These are phyloP conservation scores for Agarophyton chilense DNA, from an alignment of 23 red algal species.

Conservation along the genomic window DNA sequence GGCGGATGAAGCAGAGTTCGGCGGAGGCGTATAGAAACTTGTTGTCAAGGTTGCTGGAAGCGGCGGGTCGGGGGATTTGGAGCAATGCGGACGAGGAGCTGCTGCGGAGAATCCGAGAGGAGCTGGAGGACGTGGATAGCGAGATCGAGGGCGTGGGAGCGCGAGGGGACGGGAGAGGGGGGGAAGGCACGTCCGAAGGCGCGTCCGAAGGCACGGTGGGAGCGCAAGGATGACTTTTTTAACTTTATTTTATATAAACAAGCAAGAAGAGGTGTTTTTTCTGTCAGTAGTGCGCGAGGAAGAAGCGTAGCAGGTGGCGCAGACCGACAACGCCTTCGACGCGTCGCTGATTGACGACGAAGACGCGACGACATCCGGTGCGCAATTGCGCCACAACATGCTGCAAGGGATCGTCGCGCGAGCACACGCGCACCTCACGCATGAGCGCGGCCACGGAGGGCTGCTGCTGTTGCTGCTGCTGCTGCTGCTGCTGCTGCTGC, in stretches of 20 bases:
- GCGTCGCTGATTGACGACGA: background rate
- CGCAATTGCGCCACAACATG: background rate
- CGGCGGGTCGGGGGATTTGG: conserved; percentile 73
- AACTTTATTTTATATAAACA: too few species aligned
- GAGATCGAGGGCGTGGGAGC: conserved; percentile 62
- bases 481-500: too few species aligned
- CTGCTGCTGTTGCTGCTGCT: too few species aligned
- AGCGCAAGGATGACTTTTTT: background rate
- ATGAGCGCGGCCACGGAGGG: background rate
- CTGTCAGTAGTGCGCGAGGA: too few species aligned
- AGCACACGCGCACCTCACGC: background rate
- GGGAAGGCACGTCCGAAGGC: too few species aligned
- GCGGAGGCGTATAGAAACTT: conserved; percentile 65
- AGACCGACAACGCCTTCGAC: conserved; percentile 6
- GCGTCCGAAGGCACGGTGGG: too few species aligned
- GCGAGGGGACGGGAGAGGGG: too few species aligned
- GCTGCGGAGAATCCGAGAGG: conserved; percentile 27
- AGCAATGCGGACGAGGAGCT: conserved; percentile 40
- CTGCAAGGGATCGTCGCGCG: background rate
- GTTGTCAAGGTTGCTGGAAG: conserved; percentile 65
- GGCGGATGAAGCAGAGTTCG: background rate
- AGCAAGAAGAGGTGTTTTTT: too few species aligned
- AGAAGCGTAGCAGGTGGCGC: conserved; percentile 33
- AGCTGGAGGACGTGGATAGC: conserved; percentile 58
- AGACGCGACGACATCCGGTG: background rate